A percentile compares a stretch with the other conserved stretches of the same genome.
Evolutionary conservation across 768 basidiomycete genomes (phyloP).

Genomic region (Podaxis sp.): DNA sequence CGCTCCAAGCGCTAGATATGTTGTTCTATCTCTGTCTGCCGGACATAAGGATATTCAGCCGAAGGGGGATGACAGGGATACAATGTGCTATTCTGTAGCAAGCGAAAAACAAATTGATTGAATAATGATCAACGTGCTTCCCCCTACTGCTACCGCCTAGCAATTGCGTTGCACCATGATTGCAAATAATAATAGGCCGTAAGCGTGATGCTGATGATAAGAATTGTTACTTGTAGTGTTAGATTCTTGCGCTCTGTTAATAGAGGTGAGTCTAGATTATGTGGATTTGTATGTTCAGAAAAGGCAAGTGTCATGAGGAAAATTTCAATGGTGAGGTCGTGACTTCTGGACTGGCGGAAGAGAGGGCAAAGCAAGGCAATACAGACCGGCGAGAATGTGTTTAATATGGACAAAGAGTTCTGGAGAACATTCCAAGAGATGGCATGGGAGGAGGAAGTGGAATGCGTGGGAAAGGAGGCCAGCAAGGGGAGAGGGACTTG

Average conservation of each 20-base stretch:
- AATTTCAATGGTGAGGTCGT: not conserved
- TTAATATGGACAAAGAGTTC: conserved; percentile 9
- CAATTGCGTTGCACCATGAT: not conserved
- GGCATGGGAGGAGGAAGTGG: conserved; percentile 25
- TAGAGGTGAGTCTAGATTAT: not conserved
- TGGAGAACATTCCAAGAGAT: conserved; percentile 28
- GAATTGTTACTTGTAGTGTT: not conserved
- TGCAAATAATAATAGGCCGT: not conserved
- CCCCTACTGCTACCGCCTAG: not conserved
- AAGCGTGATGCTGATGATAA: not conserved
- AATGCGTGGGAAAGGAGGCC: conserved; percentile 36
- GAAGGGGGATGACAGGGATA: not conserved
- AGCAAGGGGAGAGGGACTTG: conserved; percentile 28
- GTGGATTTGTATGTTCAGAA: not conserved
- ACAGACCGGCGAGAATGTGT: not conserved
- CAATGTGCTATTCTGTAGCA: not conserved
- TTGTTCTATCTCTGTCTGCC: not conserved
- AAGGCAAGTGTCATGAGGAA: conserved; percentile 4
- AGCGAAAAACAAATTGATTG: conserved; percentile 5
- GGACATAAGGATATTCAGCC: not conserved
- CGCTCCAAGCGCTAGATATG: not conserved
- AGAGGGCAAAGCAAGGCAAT: not conserved
- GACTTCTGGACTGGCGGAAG: not conserved
- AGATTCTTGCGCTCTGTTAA: not conserved
- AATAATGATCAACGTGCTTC: not conserved